Conservation (phyloP, 2,329 filamentous ascomycete species). For the Colletotrichum filicis region DNA sequence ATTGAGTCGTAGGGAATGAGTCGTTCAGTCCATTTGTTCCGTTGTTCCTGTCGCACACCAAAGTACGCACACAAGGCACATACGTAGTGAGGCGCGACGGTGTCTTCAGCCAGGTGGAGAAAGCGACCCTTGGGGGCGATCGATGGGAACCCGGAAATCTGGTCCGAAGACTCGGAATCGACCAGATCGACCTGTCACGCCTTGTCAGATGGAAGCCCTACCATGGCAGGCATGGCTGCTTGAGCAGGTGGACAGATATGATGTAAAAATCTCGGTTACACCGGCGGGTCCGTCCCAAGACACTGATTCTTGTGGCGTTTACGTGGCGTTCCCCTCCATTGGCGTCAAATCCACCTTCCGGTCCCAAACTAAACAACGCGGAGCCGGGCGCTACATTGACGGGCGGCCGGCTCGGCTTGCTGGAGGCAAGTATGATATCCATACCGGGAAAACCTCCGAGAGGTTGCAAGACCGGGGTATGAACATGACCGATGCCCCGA, state of each 20-base stretch:
- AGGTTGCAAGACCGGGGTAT: too few relatives aligned
- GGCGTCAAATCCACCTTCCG: not conserved
- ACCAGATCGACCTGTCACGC: not conserved
- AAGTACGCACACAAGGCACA: not conserved
- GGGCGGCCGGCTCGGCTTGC: not conserved
- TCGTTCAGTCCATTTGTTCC: not conserved
- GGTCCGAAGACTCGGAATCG: not conserved
- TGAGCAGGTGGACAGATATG: not conserved
- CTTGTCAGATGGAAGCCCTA: not conserved
- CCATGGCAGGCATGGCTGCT: not conserved
- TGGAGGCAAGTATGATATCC: too few relatives aligned
- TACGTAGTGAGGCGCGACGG: not conserved
- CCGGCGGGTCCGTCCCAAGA: not conserved
- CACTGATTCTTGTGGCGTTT: not conserved
- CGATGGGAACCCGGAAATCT: not conserved
- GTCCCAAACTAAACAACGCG: too few relatives aligned
- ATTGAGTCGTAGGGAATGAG: too few relatives aligned
- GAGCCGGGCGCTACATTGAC: not conserved
- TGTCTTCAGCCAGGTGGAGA: not conserved
- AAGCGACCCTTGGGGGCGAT: not conserved
- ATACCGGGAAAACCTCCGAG: too few relatives aligned
- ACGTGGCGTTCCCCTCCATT: not conserved
- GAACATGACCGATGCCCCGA: too few relatives aligned
- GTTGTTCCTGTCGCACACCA: too few relatives aligned
- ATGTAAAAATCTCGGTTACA: not conserved